Evolutionary conservation across 768 basidiomycete genomes (phyloP).

Genomic region (Termitomyces sp.): DNA sequence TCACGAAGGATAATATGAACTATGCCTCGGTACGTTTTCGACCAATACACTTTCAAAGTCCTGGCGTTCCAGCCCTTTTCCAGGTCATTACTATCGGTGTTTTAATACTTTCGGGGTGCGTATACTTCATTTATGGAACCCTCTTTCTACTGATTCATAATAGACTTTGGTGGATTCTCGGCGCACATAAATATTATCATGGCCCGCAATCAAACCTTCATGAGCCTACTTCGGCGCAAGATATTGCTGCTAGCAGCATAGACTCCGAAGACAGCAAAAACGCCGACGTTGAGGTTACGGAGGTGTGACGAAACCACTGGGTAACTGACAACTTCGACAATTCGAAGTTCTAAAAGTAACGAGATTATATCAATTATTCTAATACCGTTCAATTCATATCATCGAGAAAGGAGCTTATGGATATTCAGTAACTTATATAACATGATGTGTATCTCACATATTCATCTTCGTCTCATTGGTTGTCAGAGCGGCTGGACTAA

Average conservation of each 20-base stretch:
- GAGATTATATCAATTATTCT: neutral
- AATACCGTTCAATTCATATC: neutral
- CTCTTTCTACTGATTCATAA: neutral
- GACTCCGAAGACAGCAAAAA: neutral
- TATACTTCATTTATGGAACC: neutral
- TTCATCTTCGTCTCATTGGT: no score
- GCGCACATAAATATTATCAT: constrained; percentile 50
- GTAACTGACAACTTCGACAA: neutral
- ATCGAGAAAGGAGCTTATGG: neutral
- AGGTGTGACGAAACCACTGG: neutral
- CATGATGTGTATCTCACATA: neutral
- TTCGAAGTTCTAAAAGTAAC: neutral
- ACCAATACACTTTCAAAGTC: neutral
- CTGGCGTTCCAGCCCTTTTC: neutral
- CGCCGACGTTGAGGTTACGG: neutral
- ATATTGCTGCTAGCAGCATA: neutral
- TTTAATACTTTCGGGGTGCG: constrained; percentile 48
- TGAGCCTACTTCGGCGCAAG: constrained; percentile 10
- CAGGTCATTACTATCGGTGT: constrained; percentile 49
- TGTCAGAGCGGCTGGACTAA: no score
- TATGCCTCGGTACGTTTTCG: constrained; percentile 59
- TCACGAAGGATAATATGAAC: constrained; percentile 73
- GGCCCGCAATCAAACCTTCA: constrained; percentile 55
- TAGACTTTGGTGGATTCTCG: constrained; percentile 48
- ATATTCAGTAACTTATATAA: neutral